phyloP scores from a whole-genome alignment of 1,284 basidiomycete genomes.

The Quambalaria eucalypti region DNA sequence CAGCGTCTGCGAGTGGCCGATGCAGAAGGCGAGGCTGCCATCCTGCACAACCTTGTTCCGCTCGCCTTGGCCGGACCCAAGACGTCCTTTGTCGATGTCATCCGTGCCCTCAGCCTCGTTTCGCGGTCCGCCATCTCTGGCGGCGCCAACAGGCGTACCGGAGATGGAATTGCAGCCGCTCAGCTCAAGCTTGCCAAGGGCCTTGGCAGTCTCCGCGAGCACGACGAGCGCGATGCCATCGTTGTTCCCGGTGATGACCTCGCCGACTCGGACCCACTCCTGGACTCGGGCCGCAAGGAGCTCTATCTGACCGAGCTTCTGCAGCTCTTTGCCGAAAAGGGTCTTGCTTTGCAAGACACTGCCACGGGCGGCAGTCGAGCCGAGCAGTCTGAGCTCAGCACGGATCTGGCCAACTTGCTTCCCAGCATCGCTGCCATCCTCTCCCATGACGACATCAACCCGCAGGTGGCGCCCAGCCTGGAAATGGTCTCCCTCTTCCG shows the following conservation, averaged over 20 bases:
- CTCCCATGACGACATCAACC: slow-evolving; percentile 64
- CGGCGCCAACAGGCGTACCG: slow-evolving; percentile 20
- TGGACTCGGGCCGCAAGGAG: slow-evolving; percentile 27
- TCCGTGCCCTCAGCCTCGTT: slow-evolving; percentile 73
- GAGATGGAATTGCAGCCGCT: slow-evolving; percentile 43
- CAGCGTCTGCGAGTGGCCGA: slow-evolving; percentile 78
- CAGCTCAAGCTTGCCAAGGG: slow-evolving; percentile 28
- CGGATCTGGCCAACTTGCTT: slow-evolving; percentile 53
- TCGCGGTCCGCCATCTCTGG: slow-evolving; percentile 59
- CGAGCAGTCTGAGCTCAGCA: slow-evolving; percentile 33
- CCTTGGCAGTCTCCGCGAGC: slow-evolving; percentile 17
- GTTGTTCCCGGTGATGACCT: not conserved
- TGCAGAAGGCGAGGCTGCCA: slow-evolving; percentile 75
- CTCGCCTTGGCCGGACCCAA: slow-evolving; percentile 71
- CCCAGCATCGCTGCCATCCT: slow-evolving; percentile 83
- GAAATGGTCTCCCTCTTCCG: slow-evolving; percentile 75
- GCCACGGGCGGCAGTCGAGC: slow-evolving; percentile 48
- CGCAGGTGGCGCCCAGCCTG: slow-evolving; percentile 56
- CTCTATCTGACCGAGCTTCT: slow-evolving; percentile 74
- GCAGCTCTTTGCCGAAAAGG: slow-evolving; percentile 79
- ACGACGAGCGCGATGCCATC: slow-evolving; percentile 6
- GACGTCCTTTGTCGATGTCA: slow-evolving; percentile 72
- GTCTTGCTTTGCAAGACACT: slow-evolving; percentile 72
- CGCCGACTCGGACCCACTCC: not conserved
- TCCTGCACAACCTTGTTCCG: slow-evolving; percentile 82